Evolutionary conservation across 768 basidiomycete genomes (phyloP), one percentile per base, ranked within the genome.

Genomic region (Phlebiopsis gigantea): DNA sequence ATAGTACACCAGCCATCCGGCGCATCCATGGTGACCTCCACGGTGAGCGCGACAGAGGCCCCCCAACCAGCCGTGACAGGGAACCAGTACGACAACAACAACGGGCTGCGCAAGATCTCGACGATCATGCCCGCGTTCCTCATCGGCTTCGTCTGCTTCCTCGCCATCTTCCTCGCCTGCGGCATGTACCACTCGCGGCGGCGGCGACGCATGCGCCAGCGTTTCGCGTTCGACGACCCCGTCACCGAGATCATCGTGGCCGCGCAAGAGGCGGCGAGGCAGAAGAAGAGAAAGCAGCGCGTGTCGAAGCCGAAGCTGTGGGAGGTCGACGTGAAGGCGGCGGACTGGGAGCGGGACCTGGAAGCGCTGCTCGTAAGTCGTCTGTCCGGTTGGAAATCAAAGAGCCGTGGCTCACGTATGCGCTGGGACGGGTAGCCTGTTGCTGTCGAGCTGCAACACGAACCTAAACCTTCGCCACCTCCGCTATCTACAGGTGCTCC

Each of bases 131-230:
- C 58, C 42, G 58, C 31, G 8, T 31, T 59, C 53, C 46, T 59
- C 53, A 59, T 59, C 53, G 58, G 53, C 30, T 48, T 59, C 47
- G 31, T 59, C 24, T 59, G 58, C 53, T 53, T 59, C 34, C 24
- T 54, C 52, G 43, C 58, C 22, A 24, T 59, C 22, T 55, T 53
- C 29, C 34, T 55, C 46, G 53, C 41, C 41, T 54, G 25, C 53
- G 53, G 53, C 31, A 42, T 55, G 19, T 41, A 28, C 14, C 52
- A 54, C 41, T 29, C 45, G 30, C 43, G 58, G 6, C 45, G 58
- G 22, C 46, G 58, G 21, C 49, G 53, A 24, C 53, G 58, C 22
- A 12, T 28, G 19, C 25, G 26, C 29, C 51, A 51, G 41, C 17
- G 31, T 24, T 17, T 28, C 47, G 25, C 47, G 15, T 5, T 48